Conservation (phyloP, 1,284 basidiomycete genomes). For the Ustilago sp. region DNA sequence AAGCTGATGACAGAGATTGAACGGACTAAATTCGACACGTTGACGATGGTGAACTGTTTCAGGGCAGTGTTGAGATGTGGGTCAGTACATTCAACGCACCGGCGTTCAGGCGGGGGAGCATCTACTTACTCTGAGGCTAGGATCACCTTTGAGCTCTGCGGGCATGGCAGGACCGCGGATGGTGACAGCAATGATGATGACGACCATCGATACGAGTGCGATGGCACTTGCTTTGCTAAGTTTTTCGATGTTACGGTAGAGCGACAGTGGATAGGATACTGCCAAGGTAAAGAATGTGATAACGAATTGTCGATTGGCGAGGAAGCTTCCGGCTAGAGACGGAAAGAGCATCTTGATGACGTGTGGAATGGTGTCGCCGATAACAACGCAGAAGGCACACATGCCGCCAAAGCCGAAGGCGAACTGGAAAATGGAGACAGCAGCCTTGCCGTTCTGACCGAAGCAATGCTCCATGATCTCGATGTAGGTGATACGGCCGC, state of each 20-base stretch:
- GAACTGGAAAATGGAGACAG: constrained; percentile 97
- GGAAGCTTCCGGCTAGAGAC: constrained; percentile 79
- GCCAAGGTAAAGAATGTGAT: constrained; percentile 74
- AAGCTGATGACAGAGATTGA: constrained; percentile 69
- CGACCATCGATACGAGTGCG: constrained; percentile 82
- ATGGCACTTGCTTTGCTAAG: constrained; percentile 91
- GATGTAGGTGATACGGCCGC: constrained; percentile 91
- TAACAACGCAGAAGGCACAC: constrained; percentile 70
- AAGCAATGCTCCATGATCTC: constrained; percentile 97
- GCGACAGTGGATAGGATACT: constrained; percentile 87
- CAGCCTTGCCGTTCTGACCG: constrained; percentile 77
- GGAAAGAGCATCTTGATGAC: constrained; percentile 91
- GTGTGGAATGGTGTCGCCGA: constrained; percentile 90
- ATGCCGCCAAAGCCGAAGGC: constrained; percentile 94
- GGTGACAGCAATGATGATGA: constrained; percentile 89
- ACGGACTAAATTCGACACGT: constrained; percentile 72
- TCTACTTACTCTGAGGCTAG: constrained; percentile 42
- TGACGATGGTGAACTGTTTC: constrained; percentile 83
- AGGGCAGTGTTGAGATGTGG: not conserved
- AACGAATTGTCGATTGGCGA: constrained; percentile 84
- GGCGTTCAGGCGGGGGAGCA: constrained; percentile 5
- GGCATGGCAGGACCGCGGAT: constrained; percentile 86
- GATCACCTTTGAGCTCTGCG: constrained; percentile 79
- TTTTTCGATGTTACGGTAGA: constrained; percentile 97
- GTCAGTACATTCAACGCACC: not conserved